Evolutionary conservation across 73 alveolate species (phyloP).

Genomic region (Blepharisma japonicum): DNA sequence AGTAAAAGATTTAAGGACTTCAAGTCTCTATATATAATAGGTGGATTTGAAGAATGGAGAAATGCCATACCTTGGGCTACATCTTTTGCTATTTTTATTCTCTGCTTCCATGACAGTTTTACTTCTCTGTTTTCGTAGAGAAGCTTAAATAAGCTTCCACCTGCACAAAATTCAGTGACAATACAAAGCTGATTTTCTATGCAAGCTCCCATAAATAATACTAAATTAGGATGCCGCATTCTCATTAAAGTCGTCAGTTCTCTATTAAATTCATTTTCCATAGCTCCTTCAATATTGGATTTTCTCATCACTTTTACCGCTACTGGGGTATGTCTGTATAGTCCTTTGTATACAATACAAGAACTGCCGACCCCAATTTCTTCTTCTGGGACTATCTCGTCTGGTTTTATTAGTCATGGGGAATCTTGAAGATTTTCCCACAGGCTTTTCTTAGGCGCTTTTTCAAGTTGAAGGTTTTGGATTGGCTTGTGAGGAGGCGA

Average conservation of each 20-base stretch:
- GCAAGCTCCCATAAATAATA: conserved; percentile 82
- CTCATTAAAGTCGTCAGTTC: conserved; percentile 36
- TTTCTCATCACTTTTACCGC: conserved; percentile 91
- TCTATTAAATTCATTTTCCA: conserved; percentile 82
- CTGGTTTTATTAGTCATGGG: neutral
- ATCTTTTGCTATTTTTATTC: conserved; percentile 68
- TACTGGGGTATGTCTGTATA: conserved; percentile 92
- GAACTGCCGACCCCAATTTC: conserved; percentile 86
- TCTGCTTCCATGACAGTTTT: conserved; percentile 51
- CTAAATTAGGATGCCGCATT: conserved; percentile 65
- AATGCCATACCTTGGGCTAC: conserved; percentile 86
- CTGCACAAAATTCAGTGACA: conserved; percentile 66
- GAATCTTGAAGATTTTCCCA: neutral
- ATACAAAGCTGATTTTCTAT: conserved; percentile 81
- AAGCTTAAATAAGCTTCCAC: conserved; percentile 56
- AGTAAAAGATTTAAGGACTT: conserved; percentile 74
- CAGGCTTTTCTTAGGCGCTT: neutral
- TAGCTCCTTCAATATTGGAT: conserved; percentile 30
- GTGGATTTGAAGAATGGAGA: conserved; percentile 80
- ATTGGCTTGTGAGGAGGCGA: neutral
- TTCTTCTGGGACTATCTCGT: neutral
- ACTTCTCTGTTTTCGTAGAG: conserved; percentile 46
- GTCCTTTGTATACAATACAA: conserved; percentile 91
- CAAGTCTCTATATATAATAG: conserved; percentile 82
- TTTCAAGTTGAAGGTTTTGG: neutral